phyloP scores from a whole-genome alignment of 176 grass and related monocot species.

The Lolium multiflorum region DNA sequence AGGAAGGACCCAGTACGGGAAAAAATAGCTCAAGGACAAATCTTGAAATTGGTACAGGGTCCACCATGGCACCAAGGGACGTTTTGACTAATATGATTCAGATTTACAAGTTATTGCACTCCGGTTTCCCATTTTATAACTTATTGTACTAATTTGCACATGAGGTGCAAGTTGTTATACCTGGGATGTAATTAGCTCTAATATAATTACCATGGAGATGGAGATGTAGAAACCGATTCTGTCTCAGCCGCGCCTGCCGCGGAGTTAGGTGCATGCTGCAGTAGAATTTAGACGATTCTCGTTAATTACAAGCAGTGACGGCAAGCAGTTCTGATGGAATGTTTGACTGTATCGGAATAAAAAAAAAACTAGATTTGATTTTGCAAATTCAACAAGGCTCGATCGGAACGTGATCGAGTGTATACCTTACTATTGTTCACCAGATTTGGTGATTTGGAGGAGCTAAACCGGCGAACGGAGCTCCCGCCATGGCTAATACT shows the following conservation, averaged over 20 bases:
- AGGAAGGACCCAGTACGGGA: too few relatives aligned
- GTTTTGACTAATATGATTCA: too few relatives aligned
- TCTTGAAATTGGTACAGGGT: too few relatives aligned
- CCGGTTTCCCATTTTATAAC: too few relatives aligned
- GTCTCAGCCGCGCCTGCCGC: not conserved
- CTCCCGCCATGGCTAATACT: not conserved
- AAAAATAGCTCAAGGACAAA: too few relatives aligned
- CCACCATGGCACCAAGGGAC: too few relatives aligned
- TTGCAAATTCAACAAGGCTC: too few relatives aligned
- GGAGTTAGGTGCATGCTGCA: not conserved
- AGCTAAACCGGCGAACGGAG: not conserved
- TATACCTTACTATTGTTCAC: not conserved
- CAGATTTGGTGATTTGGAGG: not conserved
- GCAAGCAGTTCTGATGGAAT: not conserved
- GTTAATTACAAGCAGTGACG: not conserved
- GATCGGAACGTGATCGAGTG: too few relatives aligned
- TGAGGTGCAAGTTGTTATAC: too few relatives aligned
- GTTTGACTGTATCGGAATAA: not conserved
- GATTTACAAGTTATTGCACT: too few relatives aligned
- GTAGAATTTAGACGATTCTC: not conserved
- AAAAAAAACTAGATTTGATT: not conserved
- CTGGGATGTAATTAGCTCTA: too few relatives aligned
- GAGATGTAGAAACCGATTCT: not conserved
- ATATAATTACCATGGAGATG: not conserved
- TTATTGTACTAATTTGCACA: too few relatives aligned